Conservation (phyloP, 2,329 filamentous ascomycete genomes). For the Epichloe festucae region DNA sequence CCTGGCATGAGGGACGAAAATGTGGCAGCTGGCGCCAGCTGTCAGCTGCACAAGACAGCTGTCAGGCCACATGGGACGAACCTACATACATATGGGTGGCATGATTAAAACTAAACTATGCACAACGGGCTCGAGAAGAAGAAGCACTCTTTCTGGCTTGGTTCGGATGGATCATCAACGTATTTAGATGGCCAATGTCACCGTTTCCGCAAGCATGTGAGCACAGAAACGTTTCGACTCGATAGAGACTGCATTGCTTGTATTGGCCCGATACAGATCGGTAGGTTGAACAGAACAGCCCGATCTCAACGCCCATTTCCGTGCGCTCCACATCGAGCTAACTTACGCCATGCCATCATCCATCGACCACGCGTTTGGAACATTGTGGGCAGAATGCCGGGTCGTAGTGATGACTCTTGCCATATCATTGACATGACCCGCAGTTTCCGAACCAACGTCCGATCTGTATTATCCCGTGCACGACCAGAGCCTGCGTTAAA, state of each 20-base stretch:
- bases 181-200: background rate
- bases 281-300: background rate
- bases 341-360: constrained; percentile 14
- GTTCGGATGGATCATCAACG: too few species aligned
- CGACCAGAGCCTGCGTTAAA: background rate
- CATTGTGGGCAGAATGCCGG: background rate
- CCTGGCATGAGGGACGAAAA: background rate
- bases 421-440: background rate
- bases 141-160: too few species aligned
- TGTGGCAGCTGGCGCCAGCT: background rate
- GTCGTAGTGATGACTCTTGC: background rate
- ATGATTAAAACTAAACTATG: too few species aligned
- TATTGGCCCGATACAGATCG: background rate
- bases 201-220: background rate
- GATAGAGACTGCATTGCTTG: too few species aligned
- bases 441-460: background rate
- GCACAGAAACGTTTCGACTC: too few species aligned
- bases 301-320: constrained; percentile 20
- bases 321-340: constrained; percentile 19
- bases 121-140: too few species aligned
- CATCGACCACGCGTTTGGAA: constrained; percentile 7
- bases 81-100: background rate
- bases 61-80: background rate
- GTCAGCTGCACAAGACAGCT: constrained; percentile 3
- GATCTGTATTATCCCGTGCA: background rate